Percentiles rank a stretch among this genome's conserved stretches.
These are phyloP conservation scores for Neurospora sp. DNA, from an alignment of 495 filamentous ascomycete species.

Conservation along the genomic window DNA sequence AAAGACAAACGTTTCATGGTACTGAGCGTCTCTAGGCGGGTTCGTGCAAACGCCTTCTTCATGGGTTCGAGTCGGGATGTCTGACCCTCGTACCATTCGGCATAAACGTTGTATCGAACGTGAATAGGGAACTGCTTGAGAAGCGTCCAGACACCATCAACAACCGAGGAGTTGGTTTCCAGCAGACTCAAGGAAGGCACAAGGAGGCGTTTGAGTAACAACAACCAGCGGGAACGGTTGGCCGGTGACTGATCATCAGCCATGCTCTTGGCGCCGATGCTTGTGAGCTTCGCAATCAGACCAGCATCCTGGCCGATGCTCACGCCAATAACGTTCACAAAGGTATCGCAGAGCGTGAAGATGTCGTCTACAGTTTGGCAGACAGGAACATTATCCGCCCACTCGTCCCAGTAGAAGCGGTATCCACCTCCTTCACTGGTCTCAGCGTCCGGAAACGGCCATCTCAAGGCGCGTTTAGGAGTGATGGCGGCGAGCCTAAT, in stretches of 20 bases:
- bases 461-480: constrained; percentile 55
- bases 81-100: constrained; percentile 77
- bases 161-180: constrained; percentile 69
- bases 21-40: constrained; percentile 65
- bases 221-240: constrained; percentile 66
- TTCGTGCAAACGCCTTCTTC: constrained; percentile 64
- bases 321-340: constrained; percentile 75
- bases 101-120: constrained; percentile 78
- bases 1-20: constrained; percentile 77
- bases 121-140: constrained; percentile 67
- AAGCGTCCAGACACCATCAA: constrained; percentile 75
- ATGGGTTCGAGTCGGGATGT: constrained; percentile 71
- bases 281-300: constrained; percentile 67
- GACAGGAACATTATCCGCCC: constrained; percentile 84
- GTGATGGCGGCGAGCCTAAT: constrained; percentile 47
- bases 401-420: constrained; percentile 95
- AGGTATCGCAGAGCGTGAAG: constrained; percentile 73
- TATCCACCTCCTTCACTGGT: constrained; percentile 64
- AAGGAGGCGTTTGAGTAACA: constrained; percentile 70
- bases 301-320: constrained; percentile 76
- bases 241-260: constrained; percentile 53
- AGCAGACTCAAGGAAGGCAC: constrained; percentile 77
- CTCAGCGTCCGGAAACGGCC: constrained; percentile 72
- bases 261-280: constrained; percentile 72
- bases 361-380: constrained; percentile 88